Percentiles rank a stretch among this genome's conserved stretches.
Conservation (phyloP, 345 rosid species). For the Pseudoturritis turrita region DNA sequence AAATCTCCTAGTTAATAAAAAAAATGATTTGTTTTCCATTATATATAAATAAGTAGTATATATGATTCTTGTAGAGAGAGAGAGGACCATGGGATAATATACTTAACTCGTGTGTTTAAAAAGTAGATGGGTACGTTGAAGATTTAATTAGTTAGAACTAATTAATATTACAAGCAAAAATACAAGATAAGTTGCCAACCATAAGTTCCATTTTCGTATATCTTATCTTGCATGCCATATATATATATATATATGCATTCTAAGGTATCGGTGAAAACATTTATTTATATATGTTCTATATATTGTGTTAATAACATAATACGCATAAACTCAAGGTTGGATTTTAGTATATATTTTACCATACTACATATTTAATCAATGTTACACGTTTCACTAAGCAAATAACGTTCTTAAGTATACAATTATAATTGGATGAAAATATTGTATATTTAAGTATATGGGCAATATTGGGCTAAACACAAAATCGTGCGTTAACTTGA, state of each 20-base stretch:
- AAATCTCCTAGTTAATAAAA: no score
- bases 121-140: neutral
- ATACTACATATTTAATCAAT: neutral
- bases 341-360: neutral
- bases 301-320: neutral
- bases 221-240: neutral
- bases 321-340: neutral
- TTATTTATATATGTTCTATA: neutral
- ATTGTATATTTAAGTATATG: neutral
- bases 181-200: neutral
- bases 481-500: neutral
- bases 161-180: neutral
- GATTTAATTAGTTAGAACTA: neutral
- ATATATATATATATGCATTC: neutral
- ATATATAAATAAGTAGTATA: no score
- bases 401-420: neutral
- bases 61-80: no score
- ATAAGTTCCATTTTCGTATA: neutral
- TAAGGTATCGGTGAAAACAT: no score
- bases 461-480: neutral
- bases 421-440: neutral
- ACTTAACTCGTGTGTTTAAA: no score
- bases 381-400: neutral
- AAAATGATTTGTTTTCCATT: neutral
- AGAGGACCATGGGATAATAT: no score